A percentile compares a stretch with the other conserved stretches of the same genome.
These are phyloP conservation scores for Colletotrichum cereale DNA, from an alignment of 2,329 filamentous ascomycete genomes.

Conservation along the genomic window DNA sequence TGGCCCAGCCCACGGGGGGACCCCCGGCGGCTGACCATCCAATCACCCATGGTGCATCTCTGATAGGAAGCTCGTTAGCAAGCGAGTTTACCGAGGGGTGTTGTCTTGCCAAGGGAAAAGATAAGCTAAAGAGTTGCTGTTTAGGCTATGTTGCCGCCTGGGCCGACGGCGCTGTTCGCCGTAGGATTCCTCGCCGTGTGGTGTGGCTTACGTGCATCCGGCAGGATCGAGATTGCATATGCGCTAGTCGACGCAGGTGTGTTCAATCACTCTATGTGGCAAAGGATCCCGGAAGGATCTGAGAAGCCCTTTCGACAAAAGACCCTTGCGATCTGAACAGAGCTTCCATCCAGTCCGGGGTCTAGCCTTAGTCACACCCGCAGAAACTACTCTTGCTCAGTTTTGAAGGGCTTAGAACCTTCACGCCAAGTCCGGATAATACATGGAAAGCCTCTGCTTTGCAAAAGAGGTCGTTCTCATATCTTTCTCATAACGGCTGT, in stretches of 20 bases:
- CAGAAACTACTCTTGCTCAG: not conserved
- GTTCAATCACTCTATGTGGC: not conserved
- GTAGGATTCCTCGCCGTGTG: not conserved
- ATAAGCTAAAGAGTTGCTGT: not conserved
- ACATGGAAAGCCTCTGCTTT: not conserved
- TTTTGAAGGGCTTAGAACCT: not conserved
- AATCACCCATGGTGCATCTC: not conserved
- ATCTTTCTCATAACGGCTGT: not conserved
- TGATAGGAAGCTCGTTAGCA: not conserved
- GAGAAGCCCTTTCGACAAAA: not conserved
- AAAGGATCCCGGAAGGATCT: not conserved
- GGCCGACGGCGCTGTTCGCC: constrained; percentile 8
- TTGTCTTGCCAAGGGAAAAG: not conserved
- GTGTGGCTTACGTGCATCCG: not conserved
- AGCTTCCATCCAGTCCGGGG: not conserved
- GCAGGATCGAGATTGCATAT: not conserved
- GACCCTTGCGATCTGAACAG: not conserved
- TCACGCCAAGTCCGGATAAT: not conserved
- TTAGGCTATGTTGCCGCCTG: constrained; percentile 4
- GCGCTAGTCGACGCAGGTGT: not conserved
- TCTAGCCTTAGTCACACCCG: too few species aligned
- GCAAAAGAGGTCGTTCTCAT: not conserved
- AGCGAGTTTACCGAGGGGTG: fast-evolving
- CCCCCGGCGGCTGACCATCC: not conserved
- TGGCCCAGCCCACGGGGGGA: too few species aligned